These are phyloP conservation scores for Atkinsonella hypoxylon DNA, from an alignment of 2,329 filamentous ascomycete genomes.

Conservation along the genomic window DNA sequence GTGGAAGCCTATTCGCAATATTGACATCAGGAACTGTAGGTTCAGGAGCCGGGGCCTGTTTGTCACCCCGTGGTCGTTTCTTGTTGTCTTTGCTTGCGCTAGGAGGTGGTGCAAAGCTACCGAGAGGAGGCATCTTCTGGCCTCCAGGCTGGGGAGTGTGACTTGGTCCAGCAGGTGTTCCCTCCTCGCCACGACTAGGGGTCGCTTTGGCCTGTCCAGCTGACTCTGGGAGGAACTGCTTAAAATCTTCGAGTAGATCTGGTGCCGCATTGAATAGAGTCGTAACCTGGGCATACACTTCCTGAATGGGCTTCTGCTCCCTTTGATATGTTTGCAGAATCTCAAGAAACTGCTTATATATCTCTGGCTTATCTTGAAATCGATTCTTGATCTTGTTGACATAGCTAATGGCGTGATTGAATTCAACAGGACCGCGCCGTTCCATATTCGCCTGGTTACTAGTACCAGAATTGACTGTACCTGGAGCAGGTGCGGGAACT, in stretches of 20 bases:
- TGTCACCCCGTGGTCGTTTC: conserved; percentile 61
- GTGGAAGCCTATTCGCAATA: conserved; percentile 22
- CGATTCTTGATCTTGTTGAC: conserved; percentile 99
- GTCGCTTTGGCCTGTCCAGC: conserved; percentile 39
- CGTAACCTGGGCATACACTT: conserved; percentile 95
- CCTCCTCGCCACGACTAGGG: conserved; percentile 47
- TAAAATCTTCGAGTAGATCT: conserved; percentile 94
- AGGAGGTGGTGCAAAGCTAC: conserved; percentile 75
- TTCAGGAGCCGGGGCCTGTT: conserved; percentile 36
- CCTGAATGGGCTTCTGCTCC: conserved; percentile 95
- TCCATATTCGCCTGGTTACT: conserved; percentile 54
- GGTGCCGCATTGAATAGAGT: conserved; percentile 86
- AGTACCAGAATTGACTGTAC: conserved; percentile 48
- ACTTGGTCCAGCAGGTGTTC: conserved; percentile 28
- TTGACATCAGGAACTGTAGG: conserved; percentile 31
- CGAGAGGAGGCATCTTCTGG: conserved; percentile 82
- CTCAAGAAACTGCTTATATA: conserved; percentile 98
- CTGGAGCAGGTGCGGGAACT: conserved; percentile 43
- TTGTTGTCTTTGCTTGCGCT: conserved; percentile 85
- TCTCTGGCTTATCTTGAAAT: conserved; percentile 91
- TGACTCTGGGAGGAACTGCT: conserved; percentile 93
- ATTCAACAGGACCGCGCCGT: conserved; percentile 89
- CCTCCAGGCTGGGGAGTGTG: conserved; percentile 46
- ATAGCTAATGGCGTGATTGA: conserved; percentile 98
- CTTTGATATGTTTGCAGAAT: conserved; percentile 97